A percentile compares a stretch with the other conserved stretches of the same genome.
Conservation (phyloP, 1,284 basidiomycete genomes). For the Spongispora temasekensis region DNA sequence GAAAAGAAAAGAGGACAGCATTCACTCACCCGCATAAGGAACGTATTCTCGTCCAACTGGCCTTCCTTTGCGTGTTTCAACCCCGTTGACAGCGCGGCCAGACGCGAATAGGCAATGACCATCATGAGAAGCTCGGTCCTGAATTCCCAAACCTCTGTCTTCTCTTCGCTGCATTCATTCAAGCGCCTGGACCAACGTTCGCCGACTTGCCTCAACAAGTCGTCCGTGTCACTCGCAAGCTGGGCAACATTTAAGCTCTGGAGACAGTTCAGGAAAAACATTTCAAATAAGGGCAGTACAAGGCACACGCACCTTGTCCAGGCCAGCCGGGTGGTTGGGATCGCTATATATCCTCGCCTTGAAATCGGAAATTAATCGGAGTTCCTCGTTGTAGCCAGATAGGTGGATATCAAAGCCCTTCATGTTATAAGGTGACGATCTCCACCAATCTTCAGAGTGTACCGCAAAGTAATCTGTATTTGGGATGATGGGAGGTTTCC, state of each 20-base stretch:
- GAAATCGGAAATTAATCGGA: conserved; percentile 65
- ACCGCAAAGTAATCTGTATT: conserved; percentile 74
- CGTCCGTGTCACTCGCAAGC: conserved; percentile 68
- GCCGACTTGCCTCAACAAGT: conserved; percentile 54
- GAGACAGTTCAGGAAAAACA: conserved; percentile 8
- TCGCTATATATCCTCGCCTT: conserved; percentile 66
- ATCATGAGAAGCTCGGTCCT: conserved; percentile 63
- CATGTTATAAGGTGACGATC: conserved; percentile 64
- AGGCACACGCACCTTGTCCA: conserved; percentile 57
- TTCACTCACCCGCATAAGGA: conserved; percentile 63
- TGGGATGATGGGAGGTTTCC: conserved; percentile 75
- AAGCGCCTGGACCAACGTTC: conserved; percentile 57
- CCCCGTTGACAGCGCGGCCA: conserved; percentile 70
- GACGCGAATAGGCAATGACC: conserved; percentile 67
- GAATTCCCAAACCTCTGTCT: conserved; percentile 54
- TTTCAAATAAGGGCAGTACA: not conserved
- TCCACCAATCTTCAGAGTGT: conserved; percentile 77
- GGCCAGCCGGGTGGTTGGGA: conserved; percentile 68
- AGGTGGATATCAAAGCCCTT: conserved; percentile 75
- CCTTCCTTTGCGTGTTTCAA: conserved; percentile 74
- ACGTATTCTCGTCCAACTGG: conserved; percentile 58
- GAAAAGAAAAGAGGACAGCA: not conserved
- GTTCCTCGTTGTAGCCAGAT: conserved; percentile 70
- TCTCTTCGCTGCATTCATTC: conserved; percentile 50
- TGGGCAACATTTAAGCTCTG: conserved; percentile 59